Conservation (phyloP, 768 basidiomycete genomes). For the Podaxis sp. region DNA sequence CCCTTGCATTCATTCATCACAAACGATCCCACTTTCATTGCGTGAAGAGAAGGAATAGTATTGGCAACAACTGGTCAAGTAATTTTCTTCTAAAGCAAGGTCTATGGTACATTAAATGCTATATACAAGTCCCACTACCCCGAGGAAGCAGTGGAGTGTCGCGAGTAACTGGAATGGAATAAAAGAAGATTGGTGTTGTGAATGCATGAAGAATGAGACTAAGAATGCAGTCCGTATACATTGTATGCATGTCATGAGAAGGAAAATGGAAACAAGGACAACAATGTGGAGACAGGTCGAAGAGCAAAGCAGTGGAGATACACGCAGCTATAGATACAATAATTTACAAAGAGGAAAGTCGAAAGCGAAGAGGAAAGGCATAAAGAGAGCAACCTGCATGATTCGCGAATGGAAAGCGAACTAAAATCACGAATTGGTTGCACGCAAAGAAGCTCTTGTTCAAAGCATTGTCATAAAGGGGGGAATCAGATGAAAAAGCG, state of each 20-base stretch:
- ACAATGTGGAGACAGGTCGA: neutral
- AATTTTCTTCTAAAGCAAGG: neutral
- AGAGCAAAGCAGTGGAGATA: neutral
- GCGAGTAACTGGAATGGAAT: neutral
- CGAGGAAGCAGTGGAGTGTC: neutral
- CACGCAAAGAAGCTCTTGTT: neutral
- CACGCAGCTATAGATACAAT: constrained; percentile 26
- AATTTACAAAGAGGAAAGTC: constrained; percentile 19
- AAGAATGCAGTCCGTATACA: neutral
- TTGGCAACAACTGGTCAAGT: neutral
- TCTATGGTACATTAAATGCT: neutral
- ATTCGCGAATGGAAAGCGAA: neutral
- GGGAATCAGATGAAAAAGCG: neutral
- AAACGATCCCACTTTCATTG: neutral
- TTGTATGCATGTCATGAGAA: neutral
- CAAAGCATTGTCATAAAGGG: neutral
- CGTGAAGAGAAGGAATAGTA: neutral
- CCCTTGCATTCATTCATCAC: neutral
- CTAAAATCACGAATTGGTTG: neutral
- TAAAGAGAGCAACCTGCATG: neutral
- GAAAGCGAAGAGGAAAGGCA: neutral
- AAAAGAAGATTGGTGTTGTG: neutral
- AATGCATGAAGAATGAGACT: neutral
- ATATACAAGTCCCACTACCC: neutral
- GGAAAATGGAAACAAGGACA: neutral